Evolutionary conservation across 495 filamentous ascomycete species (phyloP).

Genomic region (Xylaria cubensis): DNA sequence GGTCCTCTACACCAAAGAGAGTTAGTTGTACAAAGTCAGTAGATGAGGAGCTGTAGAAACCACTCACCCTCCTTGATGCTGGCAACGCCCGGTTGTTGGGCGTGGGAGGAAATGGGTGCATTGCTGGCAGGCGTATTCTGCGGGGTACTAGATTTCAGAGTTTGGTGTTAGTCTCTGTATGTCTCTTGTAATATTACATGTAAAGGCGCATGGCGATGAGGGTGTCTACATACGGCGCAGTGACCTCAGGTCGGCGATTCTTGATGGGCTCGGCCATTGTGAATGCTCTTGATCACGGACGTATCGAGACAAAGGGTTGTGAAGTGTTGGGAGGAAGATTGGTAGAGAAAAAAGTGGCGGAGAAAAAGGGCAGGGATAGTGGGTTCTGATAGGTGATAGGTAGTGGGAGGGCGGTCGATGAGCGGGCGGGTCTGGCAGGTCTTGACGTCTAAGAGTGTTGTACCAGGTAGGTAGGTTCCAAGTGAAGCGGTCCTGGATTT

Average conservation of each 20-base stretch:
- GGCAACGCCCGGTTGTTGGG: constrained; percentile 89
- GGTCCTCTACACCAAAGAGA: constrained; percentile 70
- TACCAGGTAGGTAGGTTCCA: not conserved
- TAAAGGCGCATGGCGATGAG: constrained; percentile 21
- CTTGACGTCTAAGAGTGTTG: constrained; percentile 17
- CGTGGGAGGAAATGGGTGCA: constrained; percentile 97
- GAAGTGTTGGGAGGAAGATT: constrained; percentile 28
- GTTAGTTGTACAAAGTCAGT: constrained; percentile 20
- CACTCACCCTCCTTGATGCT: constrained; percentile 96
- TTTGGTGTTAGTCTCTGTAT: constrained; percentile 38
- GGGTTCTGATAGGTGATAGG: constrained; percentile 29
- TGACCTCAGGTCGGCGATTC: constrained; percentile 41
- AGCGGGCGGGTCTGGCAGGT: constrained; percentile 25
- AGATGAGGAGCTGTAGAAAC: constrained; percentile 22
- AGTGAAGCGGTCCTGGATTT: not conserved
- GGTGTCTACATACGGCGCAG: constrained; percentile 40
- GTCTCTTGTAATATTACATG: not conserved
- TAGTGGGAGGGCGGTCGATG: constrained; percentile 31
- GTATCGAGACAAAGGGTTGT: constrained; percentile 22
- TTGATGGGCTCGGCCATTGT: constrained; percentile 46
- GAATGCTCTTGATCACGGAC: constrained; percentile 28
- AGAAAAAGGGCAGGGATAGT: constrained; percentile 35
- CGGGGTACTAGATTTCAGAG: constrained; percentile 70
- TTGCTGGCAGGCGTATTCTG: constrained; percentile 95
- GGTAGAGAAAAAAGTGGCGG: constrained; percentile 31